Base-by-base conservation (phyloP, 768 basidiomycete species). In the Trametes gibbosa region DNA sequence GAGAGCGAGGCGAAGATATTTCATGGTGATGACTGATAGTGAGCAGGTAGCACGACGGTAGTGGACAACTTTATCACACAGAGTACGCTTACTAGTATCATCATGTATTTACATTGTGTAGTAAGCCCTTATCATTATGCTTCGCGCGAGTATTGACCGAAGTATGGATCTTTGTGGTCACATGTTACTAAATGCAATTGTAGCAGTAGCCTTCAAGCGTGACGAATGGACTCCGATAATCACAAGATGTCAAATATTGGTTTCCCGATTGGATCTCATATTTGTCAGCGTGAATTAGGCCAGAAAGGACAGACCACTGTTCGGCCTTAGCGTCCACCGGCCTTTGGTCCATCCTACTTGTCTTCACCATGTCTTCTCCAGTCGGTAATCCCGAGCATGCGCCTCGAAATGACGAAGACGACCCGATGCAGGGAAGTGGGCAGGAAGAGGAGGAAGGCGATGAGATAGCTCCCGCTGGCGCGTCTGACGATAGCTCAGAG, bases 401-500 rank as follows among this genome's bases (percentile, higher is more conserved):
- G 66, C 42, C 53, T 53, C 39, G 58, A 13, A 62, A 43, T 46
- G 75, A 76, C 39, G 76, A 77, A 53, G 85, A 89, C 67, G 84
- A 86, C 63, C 78, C 80, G 23, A 89, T 90, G 88, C 74, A 75
- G 24, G 81, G 76, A 3, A 76, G 79, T 27, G 78, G 63, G 0
- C 72, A 68, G 29, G 71, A 69, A 23, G 73, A 76, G 19, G 76
- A 76, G 46, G 85, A 83, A 53, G 84, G 79, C 35, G 84, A 83
- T 52, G 80, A 75, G 19, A 81, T 80, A 53, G 83, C 77, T 24
- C 56, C 39, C 23, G 85, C 85, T 40, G 77, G 75, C 54, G 74
- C 74, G 56, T 83, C 85, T 19, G 89, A 90, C 69, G 91, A 94
- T 73, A 93, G 91, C 71, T 93, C 91, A 45, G 92, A 92, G 66